Evolutionary conservation across 108 stramenopile species (phyloP).

Genomic region (Schizochytrium sp.): DNA sequence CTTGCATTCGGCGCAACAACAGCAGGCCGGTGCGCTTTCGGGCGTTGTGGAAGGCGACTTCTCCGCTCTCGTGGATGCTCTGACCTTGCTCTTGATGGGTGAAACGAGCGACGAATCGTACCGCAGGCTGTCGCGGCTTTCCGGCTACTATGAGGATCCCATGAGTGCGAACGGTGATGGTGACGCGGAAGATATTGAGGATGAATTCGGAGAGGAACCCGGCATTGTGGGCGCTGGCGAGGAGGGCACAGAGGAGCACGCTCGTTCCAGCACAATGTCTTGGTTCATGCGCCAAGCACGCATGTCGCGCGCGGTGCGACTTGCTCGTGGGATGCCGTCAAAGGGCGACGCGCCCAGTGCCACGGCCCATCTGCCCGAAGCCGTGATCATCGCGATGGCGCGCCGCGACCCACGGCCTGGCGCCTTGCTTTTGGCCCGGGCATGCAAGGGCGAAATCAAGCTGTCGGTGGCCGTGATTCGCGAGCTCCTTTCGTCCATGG

Average conservation of each 20-base stretch:
- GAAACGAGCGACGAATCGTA: neutral
- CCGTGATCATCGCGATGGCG: neutral
- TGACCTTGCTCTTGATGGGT: neutral
- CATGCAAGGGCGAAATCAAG: neutral
- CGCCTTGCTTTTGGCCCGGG: neutral
- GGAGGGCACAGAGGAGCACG: neutral
- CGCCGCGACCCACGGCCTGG: neutral
- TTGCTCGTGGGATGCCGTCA: neutral
- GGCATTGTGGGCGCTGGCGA: neutral
- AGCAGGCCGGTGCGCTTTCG: neutral
- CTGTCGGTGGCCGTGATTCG: neutral
- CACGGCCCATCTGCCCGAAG: neutral
- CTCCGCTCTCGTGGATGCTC: neutral
- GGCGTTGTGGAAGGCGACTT: neutral
- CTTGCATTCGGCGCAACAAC: neutral
- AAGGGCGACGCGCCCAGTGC: neutral
- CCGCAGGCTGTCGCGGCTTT: neutral
- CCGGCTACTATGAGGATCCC: neutral
- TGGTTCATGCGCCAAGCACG: neutral
- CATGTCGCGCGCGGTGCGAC: neutral
- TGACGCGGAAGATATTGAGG: neutral
- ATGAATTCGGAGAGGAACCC: neutral
- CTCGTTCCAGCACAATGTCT: neutral
- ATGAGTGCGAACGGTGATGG: neutral
- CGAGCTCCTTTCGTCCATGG: neutral